phyloP scores from a whole-genome alignment of 805 yeast genomes.

The Maudiozyma bulderi region DNA sequence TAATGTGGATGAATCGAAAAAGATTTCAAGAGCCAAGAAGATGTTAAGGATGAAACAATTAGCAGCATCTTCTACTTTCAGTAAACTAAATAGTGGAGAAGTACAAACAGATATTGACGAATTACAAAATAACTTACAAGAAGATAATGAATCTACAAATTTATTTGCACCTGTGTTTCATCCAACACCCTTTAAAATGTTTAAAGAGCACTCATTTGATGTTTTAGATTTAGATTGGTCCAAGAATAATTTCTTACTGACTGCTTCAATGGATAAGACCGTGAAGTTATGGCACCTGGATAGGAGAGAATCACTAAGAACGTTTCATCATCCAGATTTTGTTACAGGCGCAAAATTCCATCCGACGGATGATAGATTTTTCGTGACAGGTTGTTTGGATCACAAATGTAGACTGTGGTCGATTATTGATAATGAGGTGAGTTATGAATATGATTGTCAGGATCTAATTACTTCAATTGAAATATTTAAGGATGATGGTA shows the following conservation, averaged over 20 bases:
- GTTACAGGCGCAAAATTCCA: constrained; percentile 76
- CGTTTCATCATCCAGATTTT: constrained; percentile 68
- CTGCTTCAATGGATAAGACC: constrained; percentile 79
- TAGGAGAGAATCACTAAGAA: constrained; percentile 48
- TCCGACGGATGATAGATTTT: constrained; percentile 79
- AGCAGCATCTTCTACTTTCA: constrained; percentile 1
- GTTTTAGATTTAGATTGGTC: constrained; percentile 82
- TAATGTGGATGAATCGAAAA: constrained; percentile 8
- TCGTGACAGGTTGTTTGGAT: constrained; percentile 73
- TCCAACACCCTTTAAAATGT: constrained; percentile 49
- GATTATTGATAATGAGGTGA: constrained; percentile 59
- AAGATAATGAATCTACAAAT: constrained; percentile 5
- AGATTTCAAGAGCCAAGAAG: constrained; percentile 5
- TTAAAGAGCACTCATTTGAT: constrained; percentile 59
- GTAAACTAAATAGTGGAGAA: background rate
- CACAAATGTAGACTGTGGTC: constrained; percentile 75
- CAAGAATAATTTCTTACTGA: constrained; percentile 65
- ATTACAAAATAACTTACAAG: background rate
- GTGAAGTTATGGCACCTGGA: constrained; percentile 81
- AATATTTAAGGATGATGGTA: constrained; percentile 56
- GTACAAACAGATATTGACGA: background rate
- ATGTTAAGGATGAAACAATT: constrained; percentile 1
- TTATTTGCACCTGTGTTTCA: constrained; percentile 71
- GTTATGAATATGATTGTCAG: constrained; percentile 50
- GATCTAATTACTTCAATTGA: constrained; percentile 67